Percentiles rank a stretch among this genome's conserved stretches.
phyloP scores from a whole-genome alignment of 164 flowering plant genomes.

The Santalum album region DNA sequence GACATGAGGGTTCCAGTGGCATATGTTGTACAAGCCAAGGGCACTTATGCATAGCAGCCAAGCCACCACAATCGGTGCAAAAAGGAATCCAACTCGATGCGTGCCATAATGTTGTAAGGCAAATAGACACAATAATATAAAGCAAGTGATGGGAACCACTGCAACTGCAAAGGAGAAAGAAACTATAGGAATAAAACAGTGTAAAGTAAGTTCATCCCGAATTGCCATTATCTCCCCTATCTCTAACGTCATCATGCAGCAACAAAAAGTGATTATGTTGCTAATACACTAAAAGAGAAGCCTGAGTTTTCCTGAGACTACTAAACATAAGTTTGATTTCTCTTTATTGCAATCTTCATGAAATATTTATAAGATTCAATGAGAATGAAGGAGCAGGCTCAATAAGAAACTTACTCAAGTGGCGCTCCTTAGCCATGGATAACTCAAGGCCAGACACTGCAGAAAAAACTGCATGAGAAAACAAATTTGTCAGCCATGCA shows the following conservation, averaged over 20 bases:
- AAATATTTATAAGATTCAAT: too few relatives aligned
- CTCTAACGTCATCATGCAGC: too few relatives aligned
- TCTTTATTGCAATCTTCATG: too few relatives aligned
- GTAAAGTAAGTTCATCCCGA: too few relatives aligned
- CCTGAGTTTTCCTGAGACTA: too few relatives aligned
- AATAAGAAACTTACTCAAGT: slow-evolving; percentile 50
- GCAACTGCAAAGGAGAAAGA: slow-evolving; percentile 53
- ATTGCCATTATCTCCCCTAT: too few relatives aligned
- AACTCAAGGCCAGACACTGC: slow-evolving; percentile 93
- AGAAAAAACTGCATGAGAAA: slow-evolving; percentile 48
- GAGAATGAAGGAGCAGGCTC: too few relatives aligned
- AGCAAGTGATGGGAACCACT: slow-evolving; percentile 69
- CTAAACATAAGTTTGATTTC: too few relatives aligned
- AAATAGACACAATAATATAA: slow-evolving; percentile 64
- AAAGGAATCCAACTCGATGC: slow-evolving; percentile 78
- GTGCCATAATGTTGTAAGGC: slow-evolving; percentile 88
- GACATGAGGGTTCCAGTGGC: slow-evolving; percentile 76
- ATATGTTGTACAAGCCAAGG: slow-evolving; percentile 77
- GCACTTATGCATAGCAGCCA: slow-evolving; percentile 89
- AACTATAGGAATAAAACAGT: too few relatives aligned
- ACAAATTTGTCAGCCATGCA: not conserved
- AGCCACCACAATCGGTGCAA: slow-evolving; percentile 75
- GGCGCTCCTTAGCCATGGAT: slow-evolving; percentile 74
- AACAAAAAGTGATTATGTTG: too few relatives aligned
- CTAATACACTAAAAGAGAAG: too few relatives aligned